Evolutionary conservation across 345 rosid genomes (phyloP).

Genomic region (Camelina sativa): DNA sequence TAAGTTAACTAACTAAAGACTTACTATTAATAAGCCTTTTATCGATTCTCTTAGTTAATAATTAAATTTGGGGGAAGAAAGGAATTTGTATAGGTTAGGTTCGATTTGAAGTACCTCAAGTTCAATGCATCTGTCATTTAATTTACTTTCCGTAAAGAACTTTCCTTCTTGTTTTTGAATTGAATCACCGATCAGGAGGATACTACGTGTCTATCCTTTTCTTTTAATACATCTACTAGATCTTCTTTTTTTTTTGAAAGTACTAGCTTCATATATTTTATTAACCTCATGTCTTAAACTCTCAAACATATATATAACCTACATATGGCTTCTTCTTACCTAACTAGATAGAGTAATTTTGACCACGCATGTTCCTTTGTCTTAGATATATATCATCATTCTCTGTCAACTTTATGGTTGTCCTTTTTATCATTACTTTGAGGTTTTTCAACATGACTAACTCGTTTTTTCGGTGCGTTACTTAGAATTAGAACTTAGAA

Average conservation of each 20-base stretch:
- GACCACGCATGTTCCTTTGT: slow-evolving; percentile 39
- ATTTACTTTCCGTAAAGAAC: slow-evolving; percentile 67
- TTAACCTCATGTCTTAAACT: neutral
- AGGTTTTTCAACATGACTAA: slow-evolving; percentile 34
- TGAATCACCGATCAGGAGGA: slow-evolving; percentile 36
- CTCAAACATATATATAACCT: slow-evolving; percentile 29
- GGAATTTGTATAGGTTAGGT: slow-evolving; percentile 42
- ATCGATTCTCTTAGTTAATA: slow-evolving; percentile 13
- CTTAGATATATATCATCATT: slow-evolving; percentile 29
- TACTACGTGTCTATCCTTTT: slow-evolving; percentile 41
- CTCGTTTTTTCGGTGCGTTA: slow-evolving; percentile 22
- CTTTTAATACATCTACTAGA: slow-evolving; percentile 27
- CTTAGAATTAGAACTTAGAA: neutral
- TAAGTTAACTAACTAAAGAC: slow-evolving; percentile 39
- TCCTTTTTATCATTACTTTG: slow-evolving; percentile 16
- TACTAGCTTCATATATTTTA: slow-evolving; percentile 28
- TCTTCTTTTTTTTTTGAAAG: slow-evolving; percentile 19
- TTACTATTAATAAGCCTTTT: slow-evolving; percentile 31
- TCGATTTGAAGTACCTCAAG: slow-evolving; percentile 40
- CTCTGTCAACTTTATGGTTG: slow-evolving; percentile 29
- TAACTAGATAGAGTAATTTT: slow-evolving; percentile 36
- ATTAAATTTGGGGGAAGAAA: slow-evolving; percentile 28
- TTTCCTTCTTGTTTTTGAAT: slow-evolving; percentile 42
- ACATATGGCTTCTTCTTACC: slow-evolving; percentile 37
- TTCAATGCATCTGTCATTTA: slow-evolving; percentile 57